Percentiles rank a stretch among this genome's conserved stretches.
phyloP scores from a whole-genome alignment of 1,284 basidiomycete species.

The Ceratobasidium theobromae region DNA sequence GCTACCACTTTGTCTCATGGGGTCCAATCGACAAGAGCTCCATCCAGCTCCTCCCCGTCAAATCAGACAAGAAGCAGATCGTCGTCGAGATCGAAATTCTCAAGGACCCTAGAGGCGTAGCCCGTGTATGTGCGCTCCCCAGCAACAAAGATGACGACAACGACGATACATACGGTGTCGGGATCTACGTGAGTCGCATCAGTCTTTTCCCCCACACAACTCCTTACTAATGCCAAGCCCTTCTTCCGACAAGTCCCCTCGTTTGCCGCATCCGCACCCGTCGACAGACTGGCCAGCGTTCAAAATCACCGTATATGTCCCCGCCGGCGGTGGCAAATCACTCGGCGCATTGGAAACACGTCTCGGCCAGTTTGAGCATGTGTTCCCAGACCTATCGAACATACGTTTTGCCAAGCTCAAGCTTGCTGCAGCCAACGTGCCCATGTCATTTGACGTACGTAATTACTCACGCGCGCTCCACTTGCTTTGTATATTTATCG shows the following conservation, averaged over 20 bases:
- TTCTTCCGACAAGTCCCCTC: background rate
- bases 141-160: constrained; percentile 6
- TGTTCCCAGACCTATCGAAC: constrained; percentile 11
- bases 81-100: constrained; percentile 19
- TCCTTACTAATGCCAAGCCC: background rate
- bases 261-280: background rate
- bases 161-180: constrained; percentile 13
- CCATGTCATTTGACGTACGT: constrained; percentile 1
- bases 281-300: background rate
- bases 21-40: constrained; percentile 22
- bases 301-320: constrained; percentile 12
- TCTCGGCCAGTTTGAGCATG: constrained; percentile 25
- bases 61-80: constrained; percentile 20
- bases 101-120: constrained; percentile 10
- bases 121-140: constrained; percentile 12
- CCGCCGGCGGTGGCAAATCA: background rate
- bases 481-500: background rate
- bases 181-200: constrained; percentile 4
- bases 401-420: constrained; percentile 2
- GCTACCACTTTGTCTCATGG: constrained; percentile 20
- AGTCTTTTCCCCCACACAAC: background rate
- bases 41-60: constrained; percentile 13
- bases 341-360: constrained; percentile 12
- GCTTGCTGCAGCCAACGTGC: constrained; percentile 2
- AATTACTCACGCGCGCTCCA: background rate